Conservation (phyloP, 495 filamentous ascomycete genomes). For the Tuber brumale region DNA sequence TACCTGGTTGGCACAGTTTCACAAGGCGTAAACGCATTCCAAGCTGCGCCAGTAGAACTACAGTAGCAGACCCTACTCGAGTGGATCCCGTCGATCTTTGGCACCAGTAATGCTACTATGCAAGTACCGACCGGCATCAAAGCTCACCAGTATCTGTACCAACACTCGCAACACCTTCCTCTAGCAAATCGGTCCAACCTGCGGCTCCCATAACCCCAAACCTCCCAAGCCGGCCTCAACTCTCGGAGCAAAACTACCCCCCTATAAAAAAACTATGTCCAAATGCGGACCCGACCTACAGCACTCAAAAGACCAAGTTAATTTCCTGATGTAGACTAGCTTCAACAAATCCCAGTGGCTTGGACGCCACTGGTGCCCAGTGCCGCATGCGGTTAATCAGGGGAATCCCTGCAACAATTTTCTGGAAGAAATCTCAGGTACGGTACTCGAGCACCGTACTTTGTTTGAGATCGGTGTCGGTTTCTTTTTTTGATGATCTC, state of each 20-base stretch:
- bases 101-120: not conserved
- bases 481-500: not conserved
- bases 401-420: not conserved
- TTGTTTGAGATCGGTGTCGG: not conserved
- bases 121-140: no score
- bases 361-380: not conserved
- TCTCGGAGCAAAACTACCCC: not conserved
- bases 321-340: not conserved
- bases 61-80: not conserved
- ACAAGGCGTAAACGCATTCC: not conserved
- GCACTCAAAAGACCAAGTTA: not conserved
- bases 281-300: not conserved
- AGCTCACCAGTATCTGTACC: no score
- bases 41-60: not conserved
- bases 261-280: not conserved
- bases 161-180: not conserved
- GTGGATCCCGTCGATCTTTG: not conserved
- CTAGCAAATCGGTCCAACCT: not conserved
- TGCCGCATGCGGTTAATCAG: not conserved
- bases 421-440: not conserved
- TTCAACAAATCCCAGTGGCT: not conserved
- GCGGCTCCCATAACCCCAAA: not conserved
- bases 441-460: no score
- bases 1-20: not conserved
- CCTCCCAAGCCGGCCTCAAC: not conserved